Evolutionary conservation across 805 yeast species (phyloP), one percentile per base, ranked within the genome.

Genomic region (Maudiozyma barnettii): DNA sequence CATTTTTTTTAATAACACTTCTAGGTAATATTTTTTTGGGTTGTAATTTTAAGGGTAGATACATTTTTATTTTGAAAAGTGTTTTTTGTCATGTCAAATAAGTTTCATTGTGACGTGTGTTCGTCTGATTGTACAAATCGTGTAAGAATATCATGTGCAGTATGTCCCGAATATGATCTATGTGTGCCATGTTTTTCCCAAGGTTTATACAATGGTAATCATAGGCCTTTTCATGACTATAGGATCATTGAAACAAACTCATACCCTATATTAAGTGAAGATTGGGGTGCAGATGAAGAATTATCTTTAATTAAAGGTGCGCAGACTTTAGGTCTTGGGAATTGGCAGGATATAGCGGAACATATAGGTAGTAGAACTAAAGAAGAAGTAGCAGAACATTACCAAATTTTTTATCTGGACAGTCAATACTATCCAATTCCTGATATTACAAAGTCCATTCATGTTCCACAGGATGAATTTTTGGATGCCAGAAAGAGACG

Each of bases 231-330:
- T 75, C 99, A 93, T 64, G 95, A 86, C 60, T 93, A 93, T 64
- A 78, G 80, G 58, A 85, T 93, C 14, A 81, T 91, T 23, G 99
- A 93, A 65, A 96, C 95, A 56, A 91, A 91, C 60, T 84, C 95
- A 2, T 91, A 87, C 60, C 99, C 99, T 0, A 85, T 95, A 9
- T 82, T 95, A 55, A 84, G 80, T 45, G 78, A 75, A 48, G 90
- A 83, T 48, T 93, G 99, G 98, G 99, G 99, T 35, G 99, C 99
- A 1, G 99, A 93, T 68, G 99, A 93, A 65, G 99, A 93, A 66
- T 62, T 90, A 48, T 72, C 87, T 30, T 70, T 93, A 49, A 77
- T 95, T 13, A 95, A 89, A 64, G 98, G 97, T 8, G 82, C 95
- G 40, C 96, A 93, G 65, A 82, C 86, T 9, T 75, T 78, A 41